phyloP scores from a whole-genome alignment of 306 rosid genomes.

The Luffa acutangula region DNA sequence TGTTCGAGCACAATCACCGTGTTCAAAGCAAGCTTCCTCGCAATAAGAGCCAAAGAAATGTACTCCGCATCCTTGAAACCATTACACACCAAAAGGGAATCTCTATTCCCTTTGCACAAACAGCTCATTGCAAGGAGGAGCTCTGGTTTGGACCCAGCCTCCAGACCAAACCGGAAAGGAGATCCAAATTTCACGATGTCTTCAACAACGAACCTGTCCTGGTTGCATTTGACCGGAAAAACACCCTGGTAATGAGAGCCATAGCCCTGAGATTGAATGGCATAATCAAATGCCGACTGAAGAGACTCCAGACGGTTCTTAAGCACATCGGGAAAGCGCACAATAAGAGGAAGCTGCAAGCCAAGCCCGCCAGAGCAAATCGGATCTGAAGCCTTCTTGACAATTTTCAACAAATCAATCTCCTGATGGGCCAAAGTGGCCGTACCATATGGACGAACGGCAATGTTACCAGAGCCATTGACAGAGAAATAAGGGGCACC shows the following conservation, averaged over 20 bases:
- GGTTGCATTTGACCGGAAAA: slow-evolving; percentile 84
- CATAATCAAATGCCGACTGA: slow-evolving; percentile 54
- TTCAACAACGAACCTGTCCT: slow-evolving; percentile 79
- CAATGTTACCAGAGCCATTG: slow-evolving; percentile 55
- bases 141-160: slow-evolving; percentile 92
- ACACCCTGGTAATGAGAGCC: slow-evolving; percentile 83
- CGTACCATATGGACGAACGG: slow-evolving; percentile 52
- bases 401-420: slow-evolving; percentile 69
- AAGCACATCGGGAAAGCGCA: slow-evolving; percentile 67
- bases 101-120: slow-evolving; percentile 64
- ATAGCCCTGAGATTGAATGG: slow-evolving; percentile 53
- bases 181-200: slow-evolving; percentile 73
- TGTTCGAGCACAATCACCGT: slow-evolving; percentile 78
- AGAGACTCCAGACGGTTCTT: slow-evolving; percentile 67
- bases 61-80: slow-evolving; percentile 72
- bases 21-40: slow-evolving; percentile 60
- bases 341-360: slow-evolving; percentile 63
- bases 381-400: slow-evolving; percentile 64
- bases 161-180: slow-evolving; percentile 61
- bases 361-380: slow-evolving; percentile 61
- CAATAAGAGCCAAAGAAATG: slow-evolving; percentile 60
- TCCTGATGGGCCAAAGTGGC: slow-evolving; percentile 70
- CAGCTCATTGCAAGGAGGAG: slow-evolving; percentile 84
- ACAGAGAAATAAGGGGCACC: slow-evolving; percentile 65
- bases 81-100: slow-evolving; percentile 58